Base-by-base conservation (phyloP, 176 grass and related monocot genomes). In the Juncus effusus region DNA sequence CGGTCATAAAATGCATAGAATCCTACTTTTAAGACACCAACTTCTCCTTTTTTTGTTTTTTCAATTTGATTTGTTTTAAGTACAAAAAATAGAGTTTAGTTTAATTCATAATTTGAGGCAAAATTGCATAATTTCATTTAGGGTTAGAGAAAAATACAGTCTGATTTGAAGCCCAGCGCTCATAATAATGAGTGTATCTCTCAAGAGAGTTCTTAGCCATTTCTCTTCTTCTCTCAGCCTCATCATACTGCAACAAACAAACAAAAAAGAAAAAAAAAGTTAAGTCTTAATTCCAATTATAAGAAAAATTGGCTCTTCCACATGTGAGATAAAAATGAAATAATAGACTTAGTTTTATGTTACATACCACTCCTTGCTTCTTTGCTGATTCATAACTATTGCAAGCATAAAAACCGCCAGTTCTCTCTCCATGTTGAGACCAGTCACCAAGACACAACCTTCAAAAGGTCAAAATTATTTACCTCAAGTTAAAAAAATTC, bases 131-230 rank as follows among this genome's bases (percentile, higher is more conserved):
- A 59, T 72, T 60, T 28, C 4, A 47, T 6, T 47, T 47, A 47
- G 44, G 44, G 44, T 47, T 47, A 59, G 14, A 36, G 40, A 51
- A 69, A 86, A 84, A 13, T 91, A 91, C 93, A 63, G 82, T 64
- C 57, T 96, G 85, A 77, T 96, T 96, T 54, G 93, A 91, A 61
- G 93, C 85, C 93, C 93, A 96, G 10, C 93, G 87, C 62, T 96
- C 93, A 77, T 96, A 96, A 80, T 89, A 96, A 77, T 96, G 93
- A 79, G 87, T 91, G 60, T 96, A 96, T 86, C 93, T 88, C 76
- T 96, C 93, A 41, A 96, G 88, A 53, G 88, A 96, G 61, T 86
- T 81, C 78, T 96, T 96, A 67, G 93, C 87, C 80, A 90, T 96
- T 76, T 96, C 93, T 67, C 82, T 86, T 66, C 93, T 91, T 75